These are phyloP conservation scores for Petunia hybrid DNA, from an alignment of 305 asterid genomes.

Conservation along the genomic window DNA sequence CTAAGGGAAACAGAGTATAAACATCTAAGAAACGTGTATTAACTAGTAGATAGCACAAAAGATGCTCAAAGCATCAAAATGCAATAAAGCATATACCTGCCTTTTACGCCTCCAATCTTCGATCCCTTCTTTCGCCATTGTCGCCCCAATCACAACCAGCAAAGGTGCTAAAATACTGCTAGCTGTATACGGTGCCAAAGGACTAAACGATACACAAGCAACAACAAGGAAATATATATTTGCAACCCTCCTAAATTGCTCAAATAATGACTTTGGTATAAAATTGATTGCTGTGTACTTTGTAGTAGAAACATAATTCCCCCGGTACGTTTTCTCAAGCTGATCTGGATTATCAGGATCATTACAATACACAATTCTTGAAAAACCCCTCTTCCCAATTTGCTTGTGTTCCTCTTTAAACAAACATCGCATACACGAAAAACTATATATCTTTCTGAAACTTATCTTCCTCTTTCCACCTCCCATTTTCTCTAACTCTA, in stretches of 20 bases:
- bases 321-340: conserved; percentile 58
- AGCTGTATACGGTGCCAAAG: conserved; percentile 85
- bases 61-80: conserved; percentile 8
- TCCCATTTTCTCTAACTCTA: conserved; percentile 45
- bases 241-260: conserved; percentile 99
- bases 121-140: conserved; percentile 91
- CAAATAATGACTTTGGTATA: conserved; percentile 90
- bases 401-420: conserved; percentile 71
- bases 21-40: background rate
- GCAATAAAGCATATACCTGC: conserved; percentile 56
- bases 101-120: conserved; percentile 97
- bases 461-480: conserved; percentile 43
- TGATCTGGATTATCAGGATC: conserved; percentile 79
- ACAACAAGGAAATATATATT: conserved; percentile 86
- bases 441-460: conserved; percentile 75
- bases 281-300: conserved; percentile 82
- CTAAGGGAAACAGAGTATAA: conserved; percentile 6
- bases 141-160: conserved; percentile 86
- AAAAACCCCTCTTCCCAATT: conserved; percentile 88
- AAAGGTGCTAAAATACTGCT: conserved; percentile 78
- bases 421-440: conserved; percentile 67
- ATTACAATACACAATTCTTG: conserved; percentile 84
- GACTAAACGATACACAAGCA: conserved; percentile 88
- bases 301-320: conserved; percentile 93
- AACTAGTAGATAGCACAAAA: conserved; percentile 13